Evolutionary conservation across 805 yeast genomes (phyloP), one percentile per base, ranked within the genome.

Genomic region (Metschnikowia kofuensis): DNA sequence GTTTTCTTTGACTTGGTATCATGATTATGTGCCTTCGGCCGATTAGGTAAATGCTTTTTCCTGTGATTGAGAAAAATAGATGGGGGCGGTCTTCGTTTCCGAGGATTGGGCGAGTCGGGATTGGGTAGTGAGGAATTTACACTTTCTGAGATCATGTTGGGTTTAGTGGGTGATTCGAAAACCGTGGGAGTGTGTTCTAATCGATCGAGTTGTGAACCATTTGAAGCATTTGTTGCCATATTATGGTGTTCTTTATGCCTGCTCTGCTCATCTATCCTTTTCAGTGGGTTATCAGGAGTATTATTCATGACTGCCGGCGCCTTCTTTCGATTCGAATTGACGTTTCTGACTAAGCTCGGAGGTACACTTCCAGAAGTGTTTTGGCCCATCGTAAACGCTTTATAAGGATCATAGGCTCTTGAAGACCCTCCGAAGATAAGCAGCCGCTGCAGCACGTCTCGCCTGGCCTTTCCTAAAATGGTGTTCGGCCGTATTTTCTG

Each of bases 361-460:
- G 38, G 36, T 11, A 7, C 13, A 12, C 31, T 8, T 35, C 16
- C 16, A n/a, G 38, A n/a, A 10, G 15, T 34, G 10, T 13, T 14
- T 35, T 21, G 27, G 8, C n/a, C 39, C 12, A 36, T 2, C 34
- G 49, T 47, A 37, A 49, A 52, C 2, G 43, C 48, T 30, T 44
- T 36, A 40, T 30, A 57, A 8, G 51, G 59, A 42, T 40, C 59
- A 44, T 39, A 41, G 40, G 15, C 39, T 38, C 36, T 42, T 10
- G 10, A n/a, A 6, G 40, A 27, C 15, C 47, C 50, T 32, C 50
- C 50, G 39, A 72, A 72, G 66, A 70, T 69, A 35, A 65, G 52
- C 35, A 65, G 60, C 38, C 77, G 55, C 41, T 56, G 54, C 54
- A 63, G 68, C n/a, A 68, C 49, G n/a, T 73, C 77, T 38, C 56